A percentile compares a stretch with the other conserved stretches of the same genome.
phyloP scores from a whole-genome alignment of 176 grass and related monocot species.

The Sorghum bicolor region DNA sequence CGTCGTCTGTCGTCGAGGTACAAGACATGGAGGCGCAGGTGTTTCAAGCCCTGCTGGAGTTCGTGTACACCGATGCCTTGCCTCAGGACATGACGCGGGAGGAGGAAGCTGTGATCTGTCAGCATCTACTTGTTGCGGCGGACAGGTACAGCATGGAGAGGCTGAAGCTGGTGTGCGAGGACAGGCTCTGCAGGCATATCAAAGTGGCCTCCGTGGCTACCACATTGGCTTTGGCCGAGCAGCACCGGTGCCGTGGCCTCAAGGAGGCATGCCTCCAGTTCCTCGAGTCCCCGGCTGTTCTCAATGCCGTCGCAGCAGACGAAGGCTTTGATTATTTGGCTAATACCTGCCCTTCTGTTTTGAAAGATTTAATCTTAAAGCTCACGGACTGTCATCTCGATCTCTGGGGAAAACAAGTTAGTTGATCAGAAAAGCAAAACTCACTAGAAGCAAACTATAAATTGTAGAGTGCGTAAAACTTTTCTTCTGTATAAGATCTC shows the following conservation, averaged over 20 bases:
- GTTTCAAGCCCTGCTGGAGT: neutral
- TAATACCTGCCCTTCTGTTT: neutral
- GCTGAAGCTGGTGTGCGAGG: neutral
- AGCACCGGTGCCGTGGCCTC: neutral
- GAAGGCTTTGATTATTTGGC: neutral
- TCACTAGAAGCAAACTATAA: neutral
- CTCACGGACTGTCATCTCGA: neutral
- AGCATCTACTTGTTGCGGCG: neutral
- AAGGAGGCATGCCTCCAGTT: neutral
- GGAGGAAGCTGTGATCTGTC: neutral
- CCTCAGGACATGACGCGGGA: neutral
- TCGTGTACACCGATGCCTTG: neutral
- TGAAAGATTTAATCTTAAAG: neutral
- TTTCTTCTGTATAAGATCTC: no score
- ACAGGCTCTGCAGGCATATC: neutral
- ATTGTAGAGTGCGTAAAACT: no score
- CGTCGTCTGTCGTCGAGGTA: neutral
- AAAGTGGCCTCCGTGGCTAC: neutral
- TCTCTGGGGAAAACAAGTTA: neutral
- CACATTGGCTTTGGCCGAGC: neutral
- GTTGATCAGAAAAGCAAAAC: neutral
- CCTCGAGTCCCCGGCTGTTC: neutral
- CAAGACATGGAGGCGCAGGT: neutral
- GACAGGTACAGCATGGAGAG: neutral
- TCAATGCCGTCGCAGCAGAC: neutral